phyloP scores from a whole-genome alignment of 2,329 filamentous ascomycete species.

The Kalaharituber pfeilii region DNA sequence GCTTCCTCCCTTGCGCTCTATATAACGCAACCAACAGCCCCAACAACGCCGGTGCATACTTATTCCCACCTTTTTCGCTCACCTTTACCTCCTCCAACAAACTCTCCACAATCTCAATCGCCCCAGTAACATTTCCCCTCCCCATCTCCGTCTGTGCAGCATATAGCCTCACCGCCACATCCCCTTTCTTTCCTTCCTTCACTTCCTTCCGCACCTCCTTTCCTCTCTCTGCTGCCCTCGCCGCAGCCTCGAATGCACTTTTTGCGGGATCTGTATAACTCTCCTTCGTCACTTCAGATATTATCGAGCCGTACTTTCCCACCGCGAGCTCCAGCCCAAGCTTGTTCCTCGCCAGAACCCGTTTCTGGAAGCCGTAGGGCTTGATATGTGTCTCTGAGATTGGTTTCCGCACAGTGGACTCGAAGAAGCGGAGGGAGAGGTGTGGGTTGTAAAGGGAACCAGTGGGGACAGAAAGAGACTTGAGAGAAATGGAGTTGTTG shows the following conservation, averaged over 20 bases:
- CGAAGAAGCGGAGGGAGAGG: slow-evolving; percentile 44
- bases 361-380: slow-evolving; percentile 54
- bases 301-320: slow-evolving; percentile 46
- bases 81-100: slow-evolving; percentile 43
- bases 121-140: slow-evolving; percentile 19
- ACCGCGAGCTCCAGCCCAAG: slow-evolving; percentile 47
- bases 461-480: slow-evolving; percentile 29
- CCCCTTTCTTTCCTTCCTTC: slow-evolving; percentile 7
- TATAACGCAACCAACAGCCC: slow-evolving; percentile 67
- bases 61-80: slow-evolving; percentile 9
- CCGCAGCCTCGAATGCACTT: slow-evolving; percentile 51
- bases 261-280: slow-evolving; percentile 5
- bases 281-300: slow-evolving; percentile 6
- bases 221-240: slow-evolving; percentile 46
- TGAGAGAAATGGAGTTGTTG: slow-evolving; percentile 39
- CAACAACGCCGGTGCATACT: slow-evolving; percentile 57
- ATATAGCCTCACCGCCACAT: slow-evolving; percentile 21
- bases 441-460: no score
- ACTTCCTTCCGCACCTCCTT: slow-evolving; percentile 48
- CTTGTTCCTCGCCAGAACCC: slow-evolving; percentile 43
- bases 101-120: slow-evolving; percentile 16
- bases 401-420: slow-evolving; percentile 31
- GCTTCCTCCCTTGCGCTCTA: slow-evolving; percentile 53
- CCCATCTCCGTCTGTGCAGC: slow-evolving; percentile 19
- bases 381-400: slow-evolving; percentile 40